These are phyloP conservation scores for Populus simonii DNA, from an alignment of 345 rosid genomes.

Conservation along the genomic window DNA sequence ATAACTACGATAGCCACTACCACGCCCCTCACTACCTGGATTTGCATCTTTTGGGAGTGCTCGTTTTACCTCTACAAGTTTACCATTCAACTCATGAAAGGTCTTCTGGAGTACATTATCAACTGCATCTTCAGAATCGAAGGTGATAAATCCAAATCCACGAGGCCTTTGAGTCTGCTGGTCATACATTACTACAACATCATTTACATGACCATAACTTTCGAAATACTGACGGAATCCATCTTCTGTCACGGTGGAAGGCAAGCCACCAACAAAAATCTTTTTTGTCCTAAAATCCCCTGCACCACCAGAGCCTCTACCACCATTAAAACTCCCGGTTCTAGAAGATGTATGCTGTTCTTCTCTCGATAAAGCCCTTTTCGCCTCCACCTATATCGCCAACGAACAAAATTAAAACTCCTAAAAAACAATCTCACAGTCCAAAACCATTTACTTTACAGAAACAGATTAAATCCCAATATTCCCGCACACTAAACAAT, in stretches of 20 bases:
- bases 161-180: conserved; percentile 43
- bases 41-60: conserved; percentile 40
- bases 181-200: conserved; percentile 44
- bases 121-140: conserved; percentile 42
- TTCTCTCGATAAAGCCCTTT: too few species aligned
- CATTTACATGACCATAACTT: conserved; percentile 38
- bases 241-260: conserved; percentile 34
- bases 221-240: conserved; percentile 37
- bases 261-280: conserved; percentile 44
- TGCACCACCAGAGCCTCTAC: too few species aligned
- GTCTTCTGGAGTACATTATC: conserved; percentile 35
- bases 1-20: conserved; percentile 31
- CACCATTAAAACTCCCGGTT: too few species aligned
- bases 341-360: too few species aligned
- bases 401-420: too few species aligned
- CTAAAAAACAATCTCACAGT: too few species aligned
- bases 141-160: conserved; percentile 47
- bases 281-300: conserved; percentile 8
- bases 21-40: conserved; percentile 27
- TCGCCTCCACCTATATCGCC: too few species aligned
- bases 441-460: too few species aligned
- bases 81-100: conserved; percentile 38
- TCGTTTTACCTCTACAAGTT: conserved; percentile 41
- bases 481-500: too few species aligned
- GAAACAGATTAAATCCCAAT: too few species aligned